These are phyloP conservation scores for Helianthus tuberosus DNA, from an alignment of 129 eudicot species.

Conservation along the genomic window DNA sequence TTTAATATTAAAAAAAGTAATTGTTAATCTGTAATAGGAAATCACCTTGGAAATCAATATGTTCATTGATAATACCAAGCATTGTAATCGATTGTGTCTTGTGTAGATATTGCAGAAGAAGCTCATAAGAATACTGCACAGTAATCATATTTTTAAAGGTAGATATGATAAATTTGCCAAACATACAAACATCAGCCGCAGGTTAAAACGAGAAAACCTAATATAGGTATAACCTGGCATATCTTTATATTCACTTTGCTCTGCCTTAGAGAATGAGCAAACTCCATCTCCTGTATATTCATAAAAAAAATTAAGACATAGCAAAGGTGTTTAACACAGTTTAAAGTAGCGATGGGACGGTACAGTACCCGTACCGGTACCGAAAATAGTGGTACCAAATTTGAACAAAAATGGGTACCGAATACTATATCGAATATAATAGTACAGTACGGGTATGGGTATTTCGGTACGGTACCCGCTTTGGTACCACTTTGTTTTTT, in stretches of 20 bases:
- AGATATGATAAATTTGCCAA: slow-evolving; percentile 7
- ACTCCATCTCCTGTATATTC: slow-evolving; percentile 86
- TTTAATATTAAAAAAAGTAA: slow-evolving; percentile 5
- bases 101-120: slow-evolving; percentile 92
- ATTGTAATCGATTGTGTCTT: slow-evolving; percentile 81
- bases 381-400: too few relatives aligned
- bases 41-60: slow-evolving; percentile 79
- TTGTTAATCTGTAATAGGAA: slow-evolving; percentile 3
- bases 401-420: too few relatives aligned
- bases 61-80: slow-evolving; percentile 95
- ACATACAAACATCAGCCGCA: not conserved
- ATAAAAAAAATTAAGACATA: slow-evolving; percentile 7
- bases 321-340: slow-evolving; percentile 4
- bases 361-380: too few relatives aligned
- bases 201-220: slow-evolving; percentile 8
- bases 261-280: slow-evolving; percentile 95
- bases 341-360: not conserved
- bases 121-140: slow-evolving; percentile 86
- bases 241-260: slow-evolving; percentile 92
- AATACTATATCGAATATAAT: too few relatives aligned
- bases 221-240: slow-evolving; percentile 65
- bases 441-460: too few relatives aligned
- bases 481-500: too few relatives aligned
- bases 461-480: too few relatives aligned
- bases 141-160: slow-evolving; percentile 9